phyloP scores from a whole-genome alignment of 139 green algal species.

The Coelastrella sp. region DNA sequence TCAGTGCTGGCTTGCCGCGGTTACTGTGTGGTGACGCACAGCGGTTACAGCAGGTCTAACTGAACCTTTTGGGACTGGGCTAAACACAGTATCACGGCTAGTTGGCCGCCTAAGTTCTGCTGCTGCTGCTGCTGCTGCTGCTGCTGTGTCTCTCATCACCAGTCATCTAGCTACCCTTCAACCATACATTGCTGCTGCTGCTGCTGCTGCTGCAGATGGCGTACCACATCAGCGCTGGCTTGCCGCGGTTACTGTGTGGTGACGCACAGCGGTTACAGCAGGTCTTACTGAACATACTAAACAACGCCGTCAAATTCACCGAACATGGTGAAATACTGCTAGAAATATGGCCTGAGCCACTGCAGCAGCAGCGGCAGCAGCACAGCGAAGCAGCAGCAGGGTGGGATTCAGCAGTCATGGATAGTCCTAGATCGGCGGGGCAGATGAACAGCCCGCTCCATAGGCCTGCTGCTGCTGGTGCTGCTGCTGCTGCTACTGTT shows the following conservation, averaged over 20 bases:
- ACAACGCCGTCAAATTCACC: conserved; percentile 95
- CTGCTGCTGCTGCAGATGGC: conserved; percentile 71
- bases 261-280: conserved; percentile 87
- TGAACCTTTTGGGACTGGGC: too few species aligned
- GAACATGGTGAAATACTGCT: conserved; percentile 82
- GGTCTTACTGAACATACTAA: conserved; percentile 92
- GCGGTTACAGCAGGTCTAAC: conserved; percentile 86
- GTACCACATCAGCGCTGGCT: conserved; percentile 72
- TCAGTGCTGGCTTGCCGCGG: conserved; percentile 46
- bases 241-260: conserved; percentile 57
- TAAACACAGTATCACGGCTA: too few species aligned
- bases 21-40: conserved; percentile 76
- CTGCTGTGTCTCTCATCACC: too few species aligned
- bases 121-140: too few species aligned
- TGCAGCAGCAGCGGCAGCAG: conserved; percentile 43
- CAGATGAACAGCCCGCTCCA: background rate
- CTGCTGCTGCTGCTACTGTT: conserved; percentile 1
- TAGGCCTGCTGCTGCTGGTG: background rate
- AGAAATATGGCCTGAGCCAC: conserved; percentile 68
- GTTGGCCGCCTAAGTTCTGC: too few species aligned
- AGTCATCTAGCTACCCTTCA: too few species aligned
- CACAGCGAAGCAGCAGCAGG: conserved; percentile 11
- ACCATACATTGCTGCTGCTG: background rate
- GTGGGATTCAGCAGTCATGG: background rate
- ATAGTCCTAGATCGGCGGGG: background rate